Evolutionary conservation across 495 filamentous ascomycete genomes (phyloP).

Genomic region (Aspergillus coremiiformis): DNA sequence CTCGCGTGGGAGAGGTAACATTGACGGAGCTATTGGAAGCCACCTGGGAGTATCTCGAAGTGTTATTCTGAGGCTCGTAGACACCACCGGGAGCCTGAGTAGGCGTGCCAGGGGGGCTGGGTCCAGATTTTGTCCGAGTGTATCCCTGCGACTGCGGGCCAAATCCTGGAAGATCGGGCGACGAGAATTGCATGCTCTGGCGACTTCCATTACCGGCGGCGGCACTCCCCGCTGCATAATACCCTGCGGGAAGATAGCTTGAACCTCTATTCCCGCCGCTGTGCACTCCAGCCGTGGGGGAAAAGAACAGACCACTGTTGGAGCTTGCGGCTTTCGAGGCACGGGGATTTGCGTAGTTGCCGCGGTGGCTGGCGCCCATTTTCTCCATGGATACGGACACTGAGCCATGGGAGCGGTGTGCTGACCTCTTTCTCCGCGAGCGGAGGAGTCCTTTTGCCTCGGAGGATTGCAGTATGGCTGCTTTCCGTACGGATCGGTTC

Average conservation of each 20-base stretch:
- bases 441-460: conserved; percentile 56
- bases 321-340: conserved; percentile 42
- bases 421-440: conserved; percentile 47
- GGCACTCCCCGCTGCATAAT: conserved; percentile 68
- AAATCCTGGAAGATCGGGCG: conserved; percentile 11
- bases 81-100: conserved; percentile 33
- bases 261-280: conserved; percentile 48
- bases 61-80: conserved; percentile 26
- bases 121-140: conserved; percentile 39
- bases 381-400: conserved; percentile 52
- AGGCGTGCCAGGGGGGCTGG: conserved; percentile 65
- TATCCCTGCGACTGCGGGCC: conserved; percentile 25
- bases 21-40: conserved; percentile 64
- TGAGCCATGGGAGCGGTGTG: conserved; percentile 30
- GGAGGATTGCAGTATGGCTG: conserved; percentile 62
- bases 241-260: conserved; percentile 81
- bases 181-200: conserved; percentile 12
- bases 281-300: conserved; percentile 66
- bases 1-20: conserved; percentile 56
- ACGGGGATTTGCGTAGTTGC: conserved; percentile 35
- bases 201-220: conserved; percentile 36
- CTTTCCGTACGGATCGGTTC: conserved; percentile 76
- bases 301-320: conserved; percentile 75
- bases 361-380: conserved; percentile 33
- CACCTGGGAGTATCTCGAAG: conserved; percentile 25